phyloP scores from a whole-genome alignment of 768 basidiomycete species.

The Amanita fuliginea region DNA sequence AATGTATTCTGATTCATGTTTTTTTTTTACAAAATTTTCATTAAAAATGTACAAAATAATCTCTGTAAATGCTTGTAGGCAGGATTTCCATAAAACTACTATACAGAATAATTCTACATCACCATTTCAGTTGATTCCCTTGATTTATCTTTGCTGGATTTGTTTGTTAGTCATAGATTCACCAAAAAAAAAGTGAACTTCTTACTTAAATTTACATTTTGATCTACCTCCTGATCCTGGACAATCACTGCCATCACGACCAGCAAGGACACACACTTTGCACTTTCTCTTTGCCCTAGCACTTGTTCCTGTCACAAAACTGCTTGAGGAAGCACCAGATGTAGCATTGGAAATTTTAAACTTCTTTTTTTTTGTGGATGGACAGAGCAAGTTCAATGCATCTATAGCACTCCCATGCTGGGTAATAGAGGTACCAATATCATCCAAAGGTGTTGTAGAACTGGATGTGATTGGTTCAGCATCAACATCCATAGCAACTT shows the following conservation, averaged over 20 bases:
- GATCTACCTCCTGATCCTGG: not conserved
- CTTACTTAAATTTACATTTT: not conserved
- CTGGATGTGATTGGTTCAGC: too few species aligned
- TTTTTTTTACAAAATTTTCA: not conserved
- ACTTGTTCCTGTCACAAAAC: not conserved
- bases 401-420: too few species aligned
- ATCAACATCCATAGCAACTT: too few species aligned
- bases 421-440: too few species aligned
- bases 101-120: too few species aligned
- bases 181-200: not conserved
- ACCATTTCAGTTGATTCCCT: not conserved
- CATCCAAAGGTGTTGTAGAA: too few species aligned
- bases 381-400: too few species aligned
- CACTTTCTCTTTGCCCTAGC: too few species aligned
- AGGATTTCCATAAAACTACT: not conserved
- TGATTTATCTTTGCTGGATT: not conserved
- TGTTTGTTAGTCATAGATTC: not conserved
- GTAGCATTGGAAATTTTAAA: constrained; percentile 10
- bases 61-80: not conserved
- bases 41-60: not conserved
- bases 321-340: not conserved
- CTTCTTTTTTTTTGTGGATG: constrained; percentile 21
- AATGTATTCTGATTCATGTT: not conserved
- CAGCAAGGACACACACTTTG: not conserved
- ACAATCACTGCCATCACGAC: not conserved